A percentile compares a stretch with the other conserved stretches of the same genome.
phyloP scores from a whole-genome alignment of 495 filamentous ascomycete genomes.

The Schizothecium vesticola region DNA sequence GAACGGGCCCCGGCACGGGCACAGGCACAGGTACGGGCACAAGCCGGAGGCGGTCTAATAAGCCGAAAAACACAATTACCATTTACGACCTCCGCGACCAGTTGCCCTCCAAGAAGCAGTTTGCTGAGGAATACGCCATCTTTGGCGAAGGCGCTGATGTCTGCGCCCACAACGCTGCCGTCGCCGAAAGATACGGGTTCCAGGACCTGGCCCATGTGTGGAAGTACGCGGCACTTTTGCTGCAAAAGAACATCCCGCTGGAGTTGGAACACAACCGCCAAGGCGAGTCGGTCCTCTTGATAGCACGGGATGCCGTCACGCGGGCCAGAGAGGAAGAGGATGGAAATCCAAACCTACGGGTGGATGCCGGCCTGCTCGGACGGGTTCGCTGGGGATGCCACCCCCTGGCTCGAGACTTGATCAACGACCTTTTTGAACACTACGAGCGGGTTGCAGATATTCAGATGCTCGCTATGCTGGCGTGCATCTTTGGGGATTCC shows the following conservation, averaged over 20 bases:
- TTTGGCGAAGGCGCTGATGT: constrained; percentile 74
- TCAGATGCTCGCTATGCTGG: constrained; percentile 94
- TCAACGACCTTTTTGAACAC: constrained; percentile 64
- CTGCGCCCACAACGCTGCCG: constrained; percentile 73
- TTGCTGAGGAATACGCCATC: constrained; percentile 77
- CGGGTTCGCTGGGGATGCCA: constrained; percentile 81
- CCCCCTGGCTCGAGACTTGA: constrained; percentile 72
- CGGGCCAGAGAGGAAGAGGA: constrained; percentile 40
- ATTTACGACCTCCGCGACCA: constrained; percentile 63
- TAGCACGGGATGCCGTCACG: constrained; percentile 52
- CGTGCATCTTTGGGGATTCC: constrained; percentile 76
- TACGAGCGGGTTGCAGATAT: constrained; percentile 76
- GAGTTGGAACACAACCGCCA: constrained; percentile 46
- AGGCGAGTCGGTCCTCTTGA: constrained; percentile 54
- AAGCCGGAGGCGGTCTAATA: constrained; percentile 37
- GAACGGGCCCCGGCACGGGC: constrained; percentile 46
- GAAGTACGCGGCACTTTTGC: constrained; percentile 69
- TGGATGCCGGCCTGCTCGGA: constrained; percentile 41
- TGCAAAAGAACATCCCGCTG: constrained; percentile 69
- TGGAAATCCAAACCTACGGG: constrained; percentile 12
- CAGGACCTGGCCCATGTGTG: constrained; percentile 76
- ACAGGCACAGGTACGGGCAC: constrained; percentile 46
- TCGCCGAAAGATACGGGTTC: constrained; percentile 69
- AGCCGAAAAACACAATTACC: constrained; percentile 54
- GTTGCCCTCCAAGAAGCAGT: constrained; percentile 67